Evolutionary conservation across 192 early-diverging fungal genomes (phyloP), one percentile per base, ranked within the genome.

Genomic region (Coemansia sp.): DNA sequence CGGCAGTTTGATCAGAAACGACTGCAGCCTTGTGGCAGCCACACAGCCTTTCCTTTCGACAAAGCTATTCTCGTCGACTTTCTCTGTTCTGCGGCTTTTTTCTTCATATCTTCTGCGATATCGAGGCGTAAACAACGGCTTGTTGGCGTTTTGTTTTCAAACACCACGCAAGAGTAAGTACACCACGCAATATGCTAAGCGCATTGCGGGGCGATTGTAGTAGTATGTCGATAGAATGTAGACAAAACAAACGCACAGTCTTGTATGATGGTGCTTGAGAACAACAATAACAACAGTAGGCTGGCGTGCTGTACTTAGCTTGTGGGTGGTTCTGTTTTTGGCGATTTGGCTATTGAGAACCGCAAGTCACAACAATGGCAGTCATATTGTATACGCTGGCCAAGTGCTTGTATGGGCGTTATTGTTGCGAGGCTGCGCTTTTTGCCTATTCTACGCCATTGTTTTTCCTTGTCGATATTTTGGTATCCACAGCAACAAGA

Each of bases 271-370:
- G 43, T 46, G 43, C 43, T 46, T 46, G 43, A 16, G 16, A 51
- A 51, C 48, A 51, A 51, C 48, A 25, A 51, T 51, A 51, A 51
- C 48, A 51, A 23, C 48, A 51, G 48, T 51, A 51, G 25, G 8
- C 48, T 51, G 43, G 43, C 16, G 1, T 46, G 43, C 2, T 46
- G 43, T 20, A 26, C 23, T 26, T 51, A 21, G 8, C 23, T n/a
- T n/a, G n/a, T n/a, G n/a, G n/a, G n/a, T n/a, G n/a, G n/a, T n/a
- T n/a, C n/a, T n/a, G n/a, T n/a, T n/a, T n/a, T n/a, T n/a, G n/a
- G n/a, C n/a, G n/a, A n/a, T 51, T 26, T 51, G 7, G 8, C 48
- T 51, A 51, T 51, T 9, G 25, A 8, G 21, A 51, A 8, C 7
- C 48, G 25, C 20, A 51, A 51, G 2, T 26, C 48, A 51, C 48